phyloP scores from a whole-genome alignment of 768 basidiomycete genomes.

The Strobilomyces dryophilus region DNA sequence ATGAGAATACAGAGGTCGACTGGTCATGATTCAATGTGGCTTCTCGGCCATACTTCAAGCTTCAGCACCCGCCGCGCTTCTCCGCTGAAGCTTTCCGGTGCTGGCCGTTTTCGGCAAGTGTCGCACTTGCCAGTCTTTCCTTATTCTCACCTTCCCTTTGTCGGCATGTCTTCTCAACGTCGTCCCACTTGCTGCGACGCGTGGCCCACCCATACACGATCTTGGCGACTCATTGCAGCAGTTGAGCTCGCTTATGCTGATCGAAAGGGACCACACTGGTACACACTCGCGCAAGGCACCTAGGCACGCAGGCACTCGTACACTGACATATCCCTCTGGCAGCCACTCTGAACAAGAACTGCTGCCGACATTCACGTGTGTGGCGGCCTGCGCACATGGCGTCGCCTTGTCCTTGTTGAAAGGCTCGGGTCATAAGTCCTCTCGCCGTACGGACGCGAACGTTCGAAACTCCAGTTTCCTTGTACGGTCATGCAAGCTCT shows the following conservation, averaged over 20 bases:
- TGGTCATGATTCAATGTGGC: not conserved
- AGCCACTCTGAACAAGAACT: not conserved
- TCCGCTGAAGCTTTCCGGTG: no score
- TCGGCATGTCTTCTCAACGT: not conserved
- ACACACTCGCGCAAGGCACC: not conserved
- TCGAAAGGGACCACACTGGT: constrained; percentile 9
- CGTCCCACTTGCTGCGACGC: not conserved
- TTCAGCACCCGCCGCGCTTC: not conserved
- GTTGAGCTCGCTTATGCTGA: not conserved
- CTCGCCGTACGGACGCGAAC: no score
- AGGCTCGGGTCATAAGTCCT: no score
- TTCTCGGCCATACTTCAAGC: not conserved
- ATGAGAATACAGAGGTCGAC: not conserved
- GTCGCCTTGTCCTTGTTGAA: not conserved
- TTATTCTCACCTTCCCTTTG: constrained; percentile 6
- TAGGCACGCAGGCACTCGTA: not conserved
- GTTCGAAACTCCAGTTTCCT: no score
- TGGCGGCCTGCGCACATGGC: not conserved
- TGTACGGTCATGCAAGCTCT: no score
- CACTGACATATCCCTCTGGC: not conserved
- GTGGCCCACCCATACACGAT: not conserved
- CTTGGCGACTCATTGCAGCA: not conserved
- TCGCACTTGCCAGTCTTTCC: constrained; percentile 11
- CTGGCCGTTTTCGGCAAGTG: constrained; percentile 4
- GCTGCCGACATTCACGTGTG: not conserved